A percentile compares a stretch with the other conserved stretches of the same genome.
Evolutionary conservation across 768 basidiomycete species (phyloP).

Genomic region (Cubamyces lactineus): DNA sequence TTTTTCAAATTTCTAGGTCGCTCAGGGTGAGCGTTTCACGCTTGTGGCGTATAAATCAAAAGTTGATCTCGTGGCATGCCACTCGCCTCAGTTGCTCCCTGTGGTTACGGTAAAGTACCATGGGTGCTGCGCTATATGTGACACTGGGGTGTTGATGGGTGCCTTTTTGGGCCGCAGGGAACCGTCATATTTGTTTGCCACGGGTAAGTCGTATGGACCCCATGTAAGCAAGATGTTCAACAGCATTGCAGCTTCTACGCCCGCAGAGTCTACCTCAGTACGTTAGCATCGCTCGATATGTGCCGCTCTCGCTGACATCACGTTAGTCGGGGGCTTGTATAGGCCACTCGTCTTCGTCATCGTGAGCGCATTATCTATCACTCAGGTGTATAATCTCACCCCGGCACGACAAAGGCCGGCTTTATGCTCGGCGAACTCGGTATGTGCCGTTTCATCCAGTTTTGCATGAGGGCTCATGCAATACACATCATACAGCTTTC

Average conservation of each 20-base stretch:
- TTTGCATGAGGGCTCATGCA: background rate
- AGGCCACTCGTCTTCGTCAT: background rate
- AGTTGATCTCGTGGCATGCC: background rate
- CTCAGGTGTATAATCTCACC: too few species aligned
- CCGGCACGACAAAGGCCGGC: background rate
- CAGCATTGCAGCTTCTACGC: constrained; percentile 6
- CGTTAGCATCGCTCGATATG: background rate
- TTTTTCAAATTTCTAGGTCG: background rate
- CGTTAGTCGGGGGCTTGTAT: constrained; percentile 11
- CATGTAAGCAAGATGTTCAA: too few species aligned
- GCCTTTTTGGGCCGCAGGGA: background rate
- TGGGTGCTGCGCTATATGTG: background rate
- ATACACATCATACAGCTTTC: background rate
- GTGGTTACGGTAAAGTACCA: background rate
- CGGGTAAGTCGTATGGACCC: background rate
- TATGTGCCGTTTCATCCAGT: background rate
- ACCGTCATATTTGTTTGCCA: constrained; percentile 10
- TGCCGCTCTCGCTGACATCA: background rate
- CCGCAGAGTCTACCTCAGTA: constrained; percentile 11
- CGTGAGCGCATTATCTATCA: background rate
- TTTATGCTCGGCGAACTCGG: constrained; percentile 10
- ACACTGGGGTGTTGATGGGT: background rate
- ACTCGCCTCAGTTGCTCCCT: background rate
- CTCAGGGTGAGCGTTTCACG: constrained; percentile 1
- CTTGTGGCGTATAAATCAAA: background rate